phyloP scores from a whole-genome alignment of 192 early-diverging fungal genomes.

The Spinellus fusiger region DNA sequence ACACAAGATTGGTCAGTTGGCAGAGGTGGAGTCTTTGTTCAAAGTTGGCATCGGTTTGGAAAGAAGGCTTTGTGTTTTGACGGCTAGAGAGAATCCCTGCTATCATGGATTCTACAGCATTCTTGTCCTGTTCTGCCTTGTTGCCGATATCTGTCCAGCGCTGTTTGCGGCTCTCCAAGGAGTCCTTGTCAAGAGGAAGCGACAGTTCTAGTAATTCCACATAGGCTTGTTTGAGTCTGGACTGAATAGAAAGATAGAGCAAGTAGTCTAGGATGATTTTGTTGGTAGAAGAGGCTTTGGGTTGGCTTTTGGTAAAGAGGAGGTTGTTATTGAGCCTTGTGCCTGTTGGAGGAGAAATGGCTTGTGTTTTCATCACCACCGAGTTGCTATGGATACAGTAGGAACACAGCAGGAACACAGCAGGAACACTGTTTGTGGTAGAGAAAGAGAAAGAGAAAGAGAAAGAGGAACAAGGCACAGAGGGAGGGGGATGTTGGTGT shows the following conservation, averaged over 20 bases:
- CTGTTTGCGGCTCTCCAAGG: conserved; percentile 30
- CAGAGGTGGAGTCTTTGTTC: conserved; percentile 49
- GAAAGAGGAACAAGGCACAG: too few species aligned
- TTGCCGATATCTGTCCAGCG: conserved; percentile 33
- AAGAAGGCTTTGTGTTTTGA: conserved; percentile 20
- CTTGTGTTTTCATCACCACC: too few species aligned
- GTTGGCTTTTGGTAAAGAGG: not conserved
- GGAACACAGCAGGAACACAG: too few species aligned
- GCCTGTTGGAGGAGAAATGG: not conserved
- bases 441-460: too few species aligned
- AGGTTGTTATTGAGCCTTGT: not conserved
- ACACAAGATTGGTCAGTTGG: conserved; percentile 47
- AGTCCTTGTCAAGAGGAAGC: conserved; percentile 25
- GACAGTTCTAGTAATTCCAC: conserved; percentile 33
- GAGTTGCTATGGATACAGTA: too few species aligned
- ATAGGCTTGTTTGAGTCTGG: conserved; percentile 45
- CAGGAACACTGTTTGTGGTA: too few species aligned
- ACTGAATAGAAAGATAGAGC: conserved; percentile 47
- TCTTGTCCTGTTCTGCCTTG: conserved; percentile 42
- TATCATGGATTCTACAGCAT: conserved; percentile 47
- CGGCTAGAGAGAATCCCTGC: conserved; percentile 35
- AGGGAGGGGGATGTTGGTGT: too few species aligned
- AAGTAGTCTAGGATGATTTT: conserved; percentile 50
- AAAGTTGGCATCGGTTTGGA: conserved; percentile 34
- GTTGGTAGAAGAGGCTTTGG: conserved; percentile 36